Evolutionary conservation across 2,329 filamentous ascomycete genomes (phyloP), one percentile per base, ranked within the genome.

Genomic region (Hawksworthiomyces lignivorus): DNA sequence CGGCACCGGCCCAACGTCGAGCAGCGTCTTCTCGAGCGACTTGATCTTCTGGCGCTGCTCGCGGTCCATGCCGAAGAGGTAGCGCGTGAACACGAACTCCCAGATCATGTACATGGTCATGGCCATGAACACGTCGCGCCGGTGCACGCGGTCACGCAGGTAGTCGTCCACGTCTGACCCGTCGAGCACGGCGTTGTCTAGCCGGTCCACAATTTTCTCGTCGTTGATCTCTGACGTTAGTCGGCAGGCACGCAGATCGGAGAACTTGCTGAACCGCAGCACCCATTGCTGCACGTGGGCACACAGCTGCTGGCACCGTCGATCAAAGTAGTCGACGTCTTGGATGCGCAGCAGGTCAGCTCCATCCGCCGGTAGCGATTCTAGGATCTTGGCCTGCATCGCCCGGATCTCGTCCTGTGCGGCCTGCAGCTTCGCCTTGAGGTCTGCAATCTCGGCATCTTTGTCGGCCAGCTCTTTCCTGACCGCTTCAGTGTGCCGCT

Each of bases 61-160:
- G 54, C 89, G 79, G 60, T 98, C 92, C 87, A 98, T 95, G 54
- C 92, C 92, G 60, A 98, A 98, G 20, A 98, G 80, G 62, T 98
- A 98, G 50, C 92, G 81, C 8, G 90, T 96, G 60, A 98, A 98
- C 59, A 98, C 82, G 57, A 94, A 96, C 63, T 98, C 92, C 89
- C 89, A 98, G 39, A 98, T 82, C 88, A 98, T 96, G 48, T 85
- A 92, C 89, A 97, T 97, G 43, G 90, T 87, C 62, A 98, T 88
- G 28, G 88, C 92, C 87, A 97, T 96, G 72, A 98, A 96, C 45
- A 97, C 82, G 60, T 97, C 90, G 46, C 90, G 81, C 47, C 92
- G 82, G 56, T 77, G 82, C 41, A 96, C 84, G 29, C 94, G 85
- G 60, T 98, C 90, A 51, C 77, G 76, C 36, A 98, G 80, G 56